Conservation (phyloP, 768 basidiomycete species). For the Boletus barrowsii region DNA sequence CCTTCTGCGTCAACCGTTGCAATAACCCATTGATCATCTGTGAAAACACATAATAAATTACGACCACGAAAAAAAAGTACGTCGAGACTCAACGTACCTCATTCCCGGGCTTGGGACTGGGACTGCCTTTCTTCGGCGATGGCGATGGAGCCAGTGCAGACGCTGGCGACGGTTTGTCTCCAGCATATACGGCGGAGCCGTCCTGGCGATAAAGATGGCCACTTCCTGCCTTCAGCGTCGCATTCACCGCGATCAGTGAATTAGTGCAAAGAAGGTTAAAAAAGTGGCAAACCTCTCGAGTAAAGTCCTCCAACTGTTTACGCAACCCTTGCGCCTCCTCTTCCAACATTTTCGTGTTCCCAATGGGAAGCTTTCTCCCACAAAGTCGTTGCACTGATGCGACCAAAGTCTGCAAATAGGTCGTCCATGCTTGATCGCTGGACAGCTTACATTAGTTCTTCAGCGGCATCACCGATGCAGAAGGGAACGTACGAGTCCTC, state of each 20-base stretch:
- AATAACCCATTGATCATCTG: constrained; percentile 71
- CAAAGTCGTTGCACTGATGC: constrained; percentile 64
- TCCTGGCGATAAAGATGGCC: constrained; percentile 10
- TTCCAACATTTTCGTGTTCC: constrained; percentile 41
- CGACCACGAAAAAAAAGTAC: neutral
- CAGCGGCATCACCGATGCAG: neutral
- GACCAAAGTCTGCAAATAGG: constrained; percentile 58
- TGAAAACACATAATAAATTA: neutral
- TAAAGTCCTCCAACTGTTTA: constrained; percentile 58
- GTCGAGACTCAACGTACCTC: constrained; percentile 44
- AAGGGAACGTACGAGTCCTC: constrained; percentile 56
- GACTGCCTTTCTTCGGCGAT: constrained; percentile 32
- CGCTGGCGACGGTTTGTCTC: constrained; percentile 2
- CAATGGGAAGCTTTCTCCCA: constrained; percentile 58
- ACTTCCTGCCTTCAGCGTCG: neutral
- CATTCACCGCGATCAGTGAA: constrained; percentile 9
- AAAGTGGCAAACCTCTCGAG: constrained; percentile 51
- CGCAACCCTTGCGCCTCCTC: constrained; percentile 63
- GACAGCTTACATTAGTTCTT: constrained; percentile 16
- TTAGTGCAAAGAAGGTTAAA: neutral
- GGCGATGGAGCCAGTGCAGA: constrained; percentile 14
- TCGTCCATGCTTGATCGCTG: constrained; percentile 66
- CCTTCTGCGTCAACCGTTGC: constrained; percentile 78
- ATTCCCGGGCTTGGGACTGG: constrained; percentile 46
- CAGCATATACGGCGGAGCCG: constrained; percentile 17